Evolutionary conservation across 2,329 filamentous ascomycete species (phyloP).

Genomic region (Talaromyces sp.): DNA sequence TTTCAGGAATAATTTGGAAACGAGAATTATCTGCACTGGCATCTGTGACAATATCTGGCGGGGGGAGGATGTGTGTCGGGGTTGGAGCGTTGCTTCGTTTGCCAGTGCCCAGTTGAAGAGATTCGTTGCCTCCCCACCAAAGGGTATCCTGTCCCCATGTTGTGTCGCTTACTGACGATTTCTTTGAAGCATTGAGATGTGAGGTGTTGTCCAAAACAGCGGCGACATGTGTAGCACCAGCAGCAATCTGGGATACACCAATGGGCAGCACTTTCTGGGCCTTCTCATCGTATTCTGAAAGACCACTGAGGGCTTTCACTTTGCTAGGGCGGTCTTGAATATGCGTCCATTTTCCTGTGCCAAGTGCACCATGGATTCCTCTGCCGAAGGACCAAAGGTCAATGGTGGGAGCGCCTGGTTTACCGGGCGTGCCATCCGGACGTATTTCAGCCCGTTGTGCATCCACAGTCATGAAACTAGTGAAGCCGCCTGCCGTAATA

Average conservation of each 20-base stretch:
- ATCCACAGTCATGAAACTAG: slow-evolving; percentile 83
- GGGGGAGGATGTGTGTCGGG: slow-evolving; percentile 75
- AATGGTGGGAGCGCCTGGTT: slow-evolving; percentile 61
- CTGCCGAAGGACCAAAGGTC: slow-evolving; percentile 86
- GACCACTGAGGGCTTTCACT: slow-evolving; percentile 73
- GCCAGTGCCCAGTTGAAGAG: slow-evolving; percentile 87
- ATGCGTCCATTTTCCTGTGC: slow-evolving; percentile 85
- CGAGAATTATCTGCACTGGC: slow-evolving; percentile 61
- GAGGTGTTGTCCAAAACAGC: slow-evolving; percentile 81
- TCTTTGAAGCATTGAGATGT: slow-evolving; percentile 51
- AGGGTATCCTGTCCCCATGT: slow-evolving; percentile 82
- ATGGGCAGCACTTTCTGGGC: slow-evolving; percentile 68
- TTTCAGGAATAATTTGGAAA: slow-evolving; percentile 75
- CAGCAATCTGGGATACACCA: slow-evolving; percentile 64
- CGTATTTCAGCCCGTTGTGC: slow-evolving; percentile 55
- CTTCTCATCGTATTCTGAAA: slow-evolving; percentile 82
- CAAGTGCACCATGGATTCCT: slow-evolving; percentile 77
- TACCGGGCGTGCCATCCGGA: slow-evolving; percentile 36
- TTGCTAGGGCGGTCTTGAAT: slow-evolving; percentile 71
- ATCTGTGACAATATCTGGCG: slow-evolving; percentile 57
- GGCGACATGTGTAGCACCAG: slow-evolving; percentile 74
- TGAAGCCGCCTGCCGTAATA: slow-evolving; percentile 79
- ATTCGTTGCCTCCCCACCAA: slow-evolving; percentile 94
- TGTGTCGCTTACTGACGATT: slow-evolving; percentile 59
- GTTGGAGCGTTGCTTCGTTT: slow-evolving; percentile 73